Percentiles rank a stretch among this genome's conserved stretches.
These are phyloP conservation scores for Aureobasidium vineae DNA, from an alignment of 2,329 filamentous ascomycete genomes.

Conservation along the genomic window DNA sequence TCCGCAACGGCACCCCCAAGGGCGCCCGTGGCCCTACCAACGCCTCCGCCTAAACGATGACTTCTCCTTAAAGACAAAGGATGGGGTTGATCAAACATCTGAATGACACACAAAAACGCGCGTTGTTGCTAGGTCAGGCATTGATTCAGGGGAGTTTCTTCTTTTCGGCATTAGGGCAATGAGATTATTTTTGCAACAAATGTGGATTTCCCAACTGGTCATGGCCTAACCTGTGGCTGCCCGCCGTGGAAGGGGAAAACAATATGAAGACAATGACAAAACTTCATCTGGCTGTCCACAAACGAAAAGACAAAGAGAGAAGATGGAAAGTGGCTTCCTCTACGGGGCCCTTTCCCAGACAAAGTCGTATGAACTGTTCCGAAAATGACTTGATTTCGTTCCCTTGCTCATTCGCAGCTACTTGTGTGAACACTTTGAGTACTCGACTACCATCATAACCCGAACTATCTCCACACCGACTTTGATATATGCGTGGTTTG, in stretches of 20 bases:
- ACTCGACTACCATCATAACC: not conserved
- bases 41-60: constrained; percentile 26
- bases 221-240: not conserved
- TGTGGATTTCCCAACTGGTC: constrained; percentile 4
- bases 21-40: constrained; percentile 66
- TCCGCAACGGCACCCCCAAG: constrained; percentile 88
- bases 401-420: not conserved
- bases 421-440: not conserved
- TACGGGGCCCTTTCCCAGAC: constrained; percentile 1
- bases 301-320: constrained; percentile 3
- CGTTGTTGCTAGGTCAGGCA: constrained; percentile 1
- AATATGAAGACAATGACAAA: constrained; percentile 22
- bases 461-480: not conserved
- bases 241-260: not conserved
- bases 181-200: constrained; percentile 8
- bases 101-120: constrained; percentile 4
- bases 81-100: constrained; percentile 6
- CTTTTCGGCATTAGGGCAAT: constrained; percentile 15
- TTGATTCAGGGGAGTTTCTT: constrained; percentile 14
- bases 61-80: not conserved
- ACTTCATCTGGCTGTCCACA: constrained; percentile 23
- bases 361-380: constrained; percentile 26
- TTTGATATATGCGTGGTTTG: not conserved
- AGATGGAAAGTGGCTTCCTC: constrained; percentile 1
- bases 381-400: constrained; percentile 12